Percentiles rank a stretch among this genome's conserved stretches.
Conservation (phyloP, 2,329 filamentous ascomycete species). For the Pyrenophora teres region DNA sequence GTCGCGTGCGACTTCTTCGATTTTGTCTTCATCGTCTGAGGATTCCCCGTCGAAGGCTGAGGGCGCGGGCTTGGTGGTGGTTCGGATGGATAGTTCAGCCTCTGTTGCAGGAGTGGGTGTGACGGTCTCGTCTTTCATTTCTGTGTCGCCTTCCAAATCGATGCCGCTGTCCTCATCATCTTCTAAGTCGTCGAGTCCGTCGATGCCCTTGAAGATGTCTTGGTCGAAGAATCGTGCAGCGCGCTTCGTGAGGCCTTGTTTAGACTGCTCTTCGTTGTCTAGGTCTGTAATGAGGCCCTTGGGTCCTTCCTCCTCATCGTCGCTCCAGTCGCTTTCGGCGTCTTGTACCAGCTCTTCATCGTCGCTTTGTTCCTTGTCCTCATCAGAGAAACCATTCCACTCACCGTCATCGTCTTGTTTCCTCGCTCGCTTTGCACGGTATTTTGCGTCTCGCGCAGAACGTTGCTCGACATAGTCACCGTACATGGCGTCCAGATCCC, state of each 20-base stretch:
- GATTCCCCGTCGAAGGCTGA: constrained; percentile 40
- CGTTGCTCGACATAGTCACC: constrained; percentile 80
- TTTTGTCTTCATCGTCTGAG: constrained; percentile 52
- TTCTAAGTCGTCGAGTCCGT: constrained; percentile 65
- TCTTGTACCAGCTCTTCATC: constrained; percentile 64
- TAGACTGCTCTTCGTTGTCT: constrained; percentile 56
- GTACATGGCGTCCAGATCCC: constrained; percentile 86
- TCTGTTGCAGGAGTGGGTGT: constrained; percentile 17
- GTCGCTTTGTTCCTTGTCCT: constrained; percentile 59
- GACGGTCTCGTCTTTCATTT: constrained; percentile 17
- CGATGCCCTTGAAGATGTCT: constrained; percentile 87
- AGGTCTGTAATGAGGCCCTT: constrained; percentile 66
- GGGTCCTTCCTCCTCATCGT: constrained; percentile 59
- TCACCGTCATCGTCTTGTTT: constrained; percentile 75
- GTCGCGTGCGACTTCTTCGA: constrained; percentile 65
- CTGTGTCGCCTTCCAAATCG: constrained; percentile 44
- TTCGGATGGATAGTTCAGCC: constrained; percentile 20
- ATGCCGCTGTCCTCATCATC: constrained; percentile 49
- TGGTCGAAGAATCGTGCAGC: constrained; percentile 91
- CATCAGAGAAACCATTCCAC: constrained; percentile 85
- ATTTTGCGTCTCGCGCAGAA: constrained; percentile 81
- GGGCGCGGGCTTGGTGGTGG: constrained; percentile 21
- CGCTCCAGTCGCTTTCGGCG: constrained; percentile 67
- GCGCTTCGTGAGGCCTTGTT: constrained; percentile 74
- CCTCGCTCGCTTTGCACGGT: constrained; percentile 85